These are phyloP conservation scores for Rubus parviflorus DNA, from an alignment of 306 rosid genomes.

Conservation along the genomic window DNA sequence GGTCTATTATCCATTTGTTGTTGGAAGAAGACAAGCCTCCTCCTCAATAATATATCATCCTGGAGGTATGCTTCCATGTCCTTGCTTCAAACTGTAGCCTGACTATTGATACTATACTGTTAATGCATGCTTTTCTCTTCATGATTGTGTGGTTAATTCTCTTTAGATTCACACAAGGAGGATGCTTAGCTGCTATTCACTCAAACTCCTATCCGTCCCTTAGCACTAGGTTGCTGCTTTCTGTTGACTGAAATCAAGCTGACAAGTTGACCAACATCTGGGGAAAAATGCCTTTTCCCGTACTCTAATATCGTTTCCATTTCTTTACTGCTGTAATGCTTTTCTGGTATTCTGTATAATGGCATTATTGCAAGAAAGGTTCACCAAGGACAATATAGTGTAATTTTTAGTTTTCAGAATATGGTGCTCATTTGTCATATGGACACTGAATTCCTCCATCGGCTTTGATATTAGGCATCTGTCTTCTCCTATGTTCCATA, in stretches of 20 bases:
- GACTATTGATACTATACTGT: neutral
- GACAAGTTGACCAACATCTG: neutral
- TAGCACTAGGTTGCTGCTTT: neutral
- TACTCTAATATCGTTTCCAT: neutral
- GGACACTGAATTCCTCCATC: neutral
- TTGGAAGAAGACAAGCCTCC: conserved; percentile 76
- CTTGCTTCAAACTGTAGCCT: neutral
- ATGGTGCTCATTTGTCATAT: neutral
- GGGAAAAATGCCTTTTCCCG: neutral
- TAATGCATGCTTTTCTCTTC: neutral
- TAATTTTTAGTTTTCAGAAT: too few species aligned
- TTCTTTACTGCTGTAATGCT: neutral
- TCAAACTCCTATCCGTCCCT: neutral
- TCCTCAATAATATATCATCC: conserved; percentile 4
- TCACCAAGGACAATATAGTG: neutral
- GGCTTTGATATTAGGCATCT: neutral
- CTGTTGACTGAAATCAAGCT: neutral
- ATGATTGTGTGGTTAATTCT: neutral
- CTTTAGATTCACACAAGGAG: neutral
- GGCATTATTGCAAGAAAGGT: neutral
- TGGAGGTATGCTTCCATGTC: neutral
- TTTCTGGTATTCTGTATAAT: neutral
- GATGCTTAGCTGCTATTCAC: neutral
- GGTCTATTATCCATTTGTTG: conserved; percentile 77
- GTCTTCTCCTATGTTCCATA: neutral